Evolutionary conservation across 306 rosid species (phyloP).

Genomic region (Glycine soja): DNA sequence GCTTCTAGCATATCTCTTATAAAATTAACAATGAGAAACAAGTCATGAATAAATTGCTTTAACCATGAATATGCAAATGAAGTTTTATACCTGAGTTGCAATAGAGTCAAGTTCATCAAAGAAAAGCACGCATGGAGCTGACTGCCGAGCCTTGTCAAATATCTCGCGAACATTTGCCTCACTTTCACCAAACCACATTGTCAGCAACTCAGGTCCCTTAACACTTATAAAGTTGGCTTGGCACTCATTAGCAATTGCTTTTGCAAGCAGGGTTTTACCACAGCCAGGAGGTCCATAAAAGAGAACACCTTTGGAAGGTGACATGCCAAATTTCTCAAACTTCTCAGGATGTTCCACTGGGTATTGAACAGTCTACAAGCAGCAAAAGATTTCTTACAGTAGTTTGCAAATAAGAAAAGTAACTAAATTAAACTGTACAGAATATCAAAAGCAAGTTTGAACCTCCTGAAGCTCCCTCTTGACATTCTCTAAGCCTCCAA

Average conservation of each 20-base stretch:
- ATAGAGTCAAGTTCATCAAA: conserved; percentile 81
- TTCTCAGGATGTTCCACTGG: conserved; percentile 87
- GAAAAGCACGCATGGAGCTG: conserved; percentile 83
- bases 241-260: conserved; percentile 78
- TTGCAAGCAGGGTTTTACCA: conserved; percentile 73
- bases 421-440: background rate
- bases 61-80: background rate
- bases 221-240: conserved; percentile 77
- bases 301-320: conserved; percentile 81
- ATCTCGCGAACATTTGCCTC: conserved; percentile 81
- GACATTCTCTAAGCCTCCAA: conserved; percentile 70
- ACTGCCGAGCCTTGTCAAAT: conserved; percentile 75
- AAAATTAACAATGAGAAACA: background rate
- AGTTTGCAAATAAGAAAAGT: background rate
- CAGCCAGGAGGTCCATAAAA: conserved; percentile 81
- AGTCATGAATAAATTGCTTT: background rate
- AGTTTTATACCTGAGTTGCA: conserved; percentile 67
- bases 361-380: conserved; percentile 68
- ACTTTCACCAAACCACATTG: conserved; percentile 86
- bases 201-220: conserved; percentile 75
- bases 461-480: conserved; percentile 83
- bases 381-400: conserved; percentile 12
- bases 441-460: conserved; percentile 30
- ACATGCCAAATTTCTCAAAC: conserved; percentile 85
- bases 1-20: background rate